These are phyloP conservation scores for Cytospora piceicola DNA, from an alignment of 2,329 filamentous ascomycete genomes.

Conservation along the genomic window DNA sequence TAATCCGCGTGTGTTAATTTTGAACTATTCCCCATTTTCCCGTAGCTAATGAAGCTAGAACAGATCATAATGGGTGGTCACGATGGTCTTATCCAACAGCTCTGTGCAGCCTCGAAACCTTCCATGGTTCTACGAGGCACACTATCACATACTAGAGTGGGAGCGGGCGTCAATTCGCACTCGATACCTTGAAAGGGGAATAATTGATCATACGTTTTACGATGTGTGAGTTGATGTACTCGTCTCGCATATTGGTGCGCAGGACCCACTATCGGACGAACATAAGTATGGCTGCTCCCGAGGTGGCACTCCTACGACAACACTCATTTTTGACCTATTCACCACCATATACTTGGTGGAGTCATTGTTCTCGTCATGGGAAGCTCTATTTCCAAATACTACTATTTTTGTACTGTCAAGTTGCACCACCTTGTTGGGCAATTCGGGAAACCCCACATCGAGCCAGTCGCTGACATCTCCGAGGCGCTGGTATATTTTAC, in stretches of 20 bases:
- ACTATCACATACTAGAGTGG: no score
- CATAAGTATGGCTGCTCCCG: not conserved
- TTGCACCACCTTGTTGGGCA: not conserved
- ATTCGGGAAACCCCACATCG: not conserved
- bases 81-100: not conserved
- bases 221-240: no score
- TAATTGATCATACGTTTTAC: no score
- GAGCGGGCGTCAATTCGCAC: not conserved
- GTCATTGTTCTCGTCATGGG: not conserved
- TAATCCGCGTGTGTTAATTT: not conserved
- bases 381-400: not conserved
- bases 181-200: not conserved
- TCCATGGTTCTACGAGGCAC: no score
- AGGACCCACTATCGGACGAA: not conserved
- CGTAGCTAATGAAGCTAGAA: not conserved
- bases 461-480: conserved; percentile 15
- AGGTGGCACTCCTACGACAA: not conserved
- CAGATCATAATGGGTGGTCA: not conserved
- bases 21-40: not conserved
- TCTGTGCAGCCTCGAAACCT: not conserved
- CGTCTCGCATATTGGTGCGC: not conserved
- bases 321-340: not conserved
- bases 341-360: not conserved
- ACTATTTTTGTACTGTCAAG: conserved; percentile 1
- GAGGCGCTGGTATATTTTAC: conserved; percentile 6